A percentile compares a stretch with the other conserved stretches of the same genome.
phyloP scores from a whole-genome alignment of 2,329 filamentous ascomycete species.

The Metarhizium guizhouense region DNA sequence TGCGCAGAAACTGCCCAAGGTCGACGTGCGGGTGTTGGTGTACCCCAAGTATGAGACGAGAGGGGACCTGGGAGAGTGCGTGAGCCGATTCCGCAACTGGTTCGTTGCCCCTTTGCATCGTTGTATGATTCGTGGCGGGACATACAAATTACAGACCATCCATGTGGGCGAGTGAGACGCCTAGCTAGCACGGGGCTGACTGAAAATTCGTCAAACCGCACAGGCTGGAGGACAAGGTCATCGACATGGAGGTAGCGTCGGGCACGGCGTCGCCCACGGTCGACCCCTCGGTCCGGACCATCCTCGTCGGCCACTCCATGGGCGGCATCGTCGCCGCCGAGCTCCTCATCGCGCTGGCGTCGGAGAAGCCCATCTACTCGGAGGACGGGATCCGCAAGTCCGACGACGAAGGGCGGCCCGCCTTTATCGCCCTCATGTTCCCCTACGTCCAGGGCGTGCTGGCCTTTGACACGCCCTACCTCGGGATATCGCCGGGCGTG shows the following conservation, averaged over 20 bases:
- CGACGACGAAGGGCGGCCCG: constrained; percentile 16
- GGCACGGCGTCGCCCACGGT: constrained; percentile 74
- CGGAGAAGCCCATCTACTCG: constrained; percentile 44
- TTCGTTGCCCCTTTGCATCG: constrained; percentile 21
- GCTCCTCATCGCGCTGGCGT: constrained; percentile 63
- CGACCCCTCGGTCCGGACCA: constrained; percentile 72
- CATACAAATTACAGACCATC: neutral
- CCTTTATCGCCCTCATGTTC: constrained; percentile 69
- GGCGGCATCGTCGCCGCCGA: constrained; percentile 92
- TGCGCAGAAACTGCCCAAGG: constrained; percentile 55
- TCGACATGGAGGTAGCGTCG: constrained; percentile 83
- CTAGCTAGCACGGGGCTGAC: neutral
- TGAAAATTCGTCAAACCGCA: neutral
- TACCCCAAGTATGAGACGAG: constrained; percentile 79
- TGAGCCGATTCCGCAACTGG: constrained; percentile 69
- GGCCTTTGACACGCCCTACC: constrained; percentile 89
- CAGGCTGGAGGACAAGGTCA: constrained; percentile 84
- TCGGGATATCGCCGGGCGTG: constrained; percentile 71
- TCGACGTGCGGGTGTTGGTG: constrained; percentile 58
- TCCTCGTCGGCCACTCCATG: constrained; percentile 84
- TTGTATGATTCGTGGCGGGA: neutral
- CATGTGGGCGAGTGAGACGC: neutral
- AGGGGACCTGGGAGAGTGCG: constrained; percentile 63
- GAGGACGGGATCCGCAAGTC: constrained; percentile 31
- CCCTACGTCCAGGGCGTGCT: constrained; percentile 85